Percentiles rank a stretch among this genome's conserved stretches.
Evolutionary conservation across 2,329 filamentous ascomycete genomes (phyloP).

Genomic region (Paecilomyces sp.): DNA sequence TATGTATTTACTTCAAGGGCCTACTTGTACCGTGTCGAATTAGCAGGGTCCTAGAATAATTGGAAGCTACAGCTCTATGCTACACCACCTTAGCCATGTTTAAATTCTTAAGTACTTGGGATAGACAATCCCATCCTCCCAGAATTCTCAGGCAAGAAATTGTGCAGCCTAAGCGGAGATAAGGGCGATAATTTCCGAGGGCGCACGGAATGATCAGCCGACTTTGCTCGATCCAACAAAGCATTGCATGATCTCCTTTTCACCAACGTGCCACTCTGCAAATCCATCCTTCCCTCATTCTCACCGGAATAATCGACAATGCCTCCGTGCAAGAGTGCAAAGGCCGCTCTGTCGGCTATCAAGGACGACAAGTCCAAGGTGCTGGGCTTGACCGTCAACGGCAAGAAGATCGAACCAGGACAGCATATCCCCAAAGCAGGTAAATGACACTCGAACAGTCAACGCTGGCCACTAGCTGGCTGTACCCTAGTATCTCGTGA

Average conservation of each 20-base stretch:
- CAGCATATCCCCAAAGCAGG: neutral
- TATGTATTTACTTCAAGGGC: no score
- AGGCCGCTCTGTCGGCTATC: neutral
- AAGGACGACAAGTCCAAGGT: neutral
- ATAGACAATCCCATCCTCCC: neutral
- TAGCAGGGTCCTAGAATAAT: no score
- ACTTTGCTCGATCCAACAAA: neutral
- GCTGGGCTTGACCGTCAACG: neutral
- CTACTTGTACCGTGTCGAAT: no score
- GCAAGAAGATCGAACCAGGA: neutral
- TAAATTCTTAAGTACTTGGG: neutral
- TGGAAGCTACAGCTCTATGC: no score
- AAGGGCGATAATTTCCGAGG: neutral
- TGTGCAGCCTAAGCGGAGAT: neutral
- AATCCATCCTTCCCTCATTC: neutral
- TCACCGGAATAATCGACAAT: neutral
- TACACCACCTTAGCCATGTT: neutral
- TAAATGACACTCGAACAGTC: neutral
- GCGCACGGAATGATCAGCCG: neutral
- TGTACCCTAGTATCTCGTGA: neutral
- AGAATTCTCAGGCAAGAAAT: neutral
- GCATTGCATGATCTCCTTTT: neutral
- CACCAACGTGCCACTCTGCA: neutral
- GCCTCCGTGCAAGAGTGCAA: neutral
- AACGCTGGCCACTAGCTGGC: neutral